phyloP scores from a whole-genome alignment of 768 basidiomycete genomes.

The Russula vinacea region DNA sequence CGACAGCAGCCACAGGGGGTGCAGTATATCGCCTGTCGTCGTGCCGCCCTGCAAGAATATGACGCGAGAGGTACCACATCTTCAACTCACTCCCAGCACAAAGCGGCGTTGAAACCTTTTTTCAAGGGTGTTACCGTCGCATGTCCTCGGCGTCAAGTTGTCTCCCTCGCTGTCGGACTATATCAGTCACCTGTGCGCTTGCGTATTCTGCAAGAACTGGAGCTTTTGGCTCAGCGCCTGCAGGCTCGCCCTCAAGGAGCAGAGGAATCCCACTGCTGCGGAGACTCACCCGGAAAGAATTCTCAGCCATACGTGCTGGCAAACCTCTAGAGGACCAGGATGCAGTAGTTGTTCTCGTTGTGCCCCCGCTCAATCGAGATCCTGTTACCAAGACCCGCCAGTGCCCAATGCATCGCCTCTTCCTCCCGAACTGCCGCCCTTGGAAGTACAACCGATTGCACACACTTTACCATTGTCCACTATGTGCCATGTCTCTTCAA shows the following conservation, averaged over 20 bases:
- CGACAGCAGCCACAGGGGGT: constrained; percentile 46
- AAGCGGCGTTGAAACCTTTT: not conserved
- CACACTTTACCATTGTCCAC: constrained; percentile 33
- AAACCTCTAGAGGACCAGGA: constrained; percentile 48
- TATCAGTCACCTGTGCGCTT: constrained; percentile 64
- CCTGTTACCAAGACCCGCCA: constrained; percentile 45
- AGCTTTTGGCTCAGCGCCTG: constrained; percentile 51
- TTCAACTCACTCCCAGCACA: not conserved
- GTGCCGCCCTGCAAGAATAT: constrained; percentile 44
- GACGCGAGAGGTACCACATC: constrained; percentile 38
- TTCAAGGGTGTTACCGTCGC: constrained; percentile 29
- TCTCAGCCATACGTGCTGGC: constrained; percentile 46
- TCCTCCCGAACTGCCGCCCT: constrained; percentile 15
- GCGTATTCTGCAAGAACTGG: constrained; percentile 72
- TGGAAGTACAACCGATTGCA: not conserved
- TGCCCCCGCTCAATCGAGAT: constrained; percentile 62
- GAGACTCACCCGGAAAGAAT: constrained; percentile 63
- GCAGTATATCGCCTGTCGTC: constrained; percentile 62
- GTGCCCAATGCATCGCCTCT: constrained; percentile 23
- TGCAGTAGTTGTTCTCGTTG: constrained; percentile 65
- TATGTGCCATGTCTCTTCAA: constrained; percentile 32
- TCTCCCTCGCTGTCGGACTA: constrained; percentile 52
- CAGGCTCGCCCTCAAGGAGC: constrained; percentile 34
- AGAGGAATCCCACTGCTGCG: constrained; percentile 47
- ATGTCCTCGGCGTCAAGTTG: constrained; percentile 33